phyloP scores from a whole-genome alignment of 1,139 yeast species.

The Blastobotrys capitulatus region DNA sequence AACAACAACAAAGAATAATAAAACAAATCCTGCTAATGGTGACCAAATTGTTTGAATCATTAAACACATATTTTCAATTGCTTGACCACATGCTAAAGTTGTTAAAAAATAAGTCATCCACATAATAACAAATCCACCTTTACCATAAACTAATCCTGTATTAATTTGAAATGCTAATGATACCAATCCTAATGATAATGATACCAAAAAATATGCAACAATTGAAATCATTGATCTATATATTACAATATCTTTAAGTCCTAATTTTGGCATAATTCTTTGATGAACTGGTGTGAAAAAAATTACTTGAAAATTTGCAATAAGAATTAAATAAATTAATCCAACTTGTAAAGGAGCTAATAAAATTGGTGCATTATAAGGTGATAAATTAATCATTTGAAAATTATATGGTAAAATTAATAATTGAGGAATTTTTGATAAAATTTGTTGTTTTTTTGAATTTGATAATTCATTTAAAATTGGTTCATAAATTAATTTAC shows the following conservation, averaged over 20 bases:
- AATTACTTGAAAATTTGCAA: conserved; percentile 57
- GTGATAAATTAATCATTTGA: conserved; percentile 12
- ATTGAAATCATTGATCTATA: conserved; percentile 47
- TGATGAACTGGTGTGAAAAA: conserved; percentile 52
- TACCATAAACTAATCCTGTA: conserved; percentile 49
- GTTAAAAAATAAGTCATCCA: conserved; percentile 59
- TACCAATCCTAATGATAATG: conserved; percentile 51
- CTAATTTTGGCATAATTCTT: conserved; percentile 42
- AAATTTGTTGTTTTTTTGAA: conserved; percentile 6
- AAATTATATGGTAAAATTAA: conserved; percentile 15
- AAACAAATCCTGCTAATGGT: conserved; percentile 55
- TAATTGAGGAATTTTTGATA: conserved; percentile 11
- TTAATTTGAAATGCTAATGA: conserved; percentile 57
- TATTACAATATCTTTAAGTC: conserved; percentile 41
- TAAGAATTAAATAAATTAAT: conserved; percentile 62
- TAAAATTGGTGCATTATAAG: conserved; percentile 9
- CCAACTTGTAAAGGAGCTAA: conserved; percentile 41
- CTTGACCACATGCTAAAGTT: conserved; percentile 58
- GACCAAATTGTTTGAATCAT: conserved; percentile 43
- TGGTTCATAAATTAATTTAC: conserved; percentile 12
- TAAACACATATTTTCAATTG: conserved; percentile 54
- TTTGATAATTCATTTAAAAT: conserved; percentile 13
- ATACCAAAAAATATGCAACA: conserved; percentile 45
- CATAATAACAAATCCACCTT: conserved; percentile 55
- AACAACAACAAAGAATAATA: conserved; percentile 53